Evolutionary conservation across 805 yeast genomes (phyloP), one percentile per base, ranked within the genome.

Genomic region (Candida silvatica): DNA sequence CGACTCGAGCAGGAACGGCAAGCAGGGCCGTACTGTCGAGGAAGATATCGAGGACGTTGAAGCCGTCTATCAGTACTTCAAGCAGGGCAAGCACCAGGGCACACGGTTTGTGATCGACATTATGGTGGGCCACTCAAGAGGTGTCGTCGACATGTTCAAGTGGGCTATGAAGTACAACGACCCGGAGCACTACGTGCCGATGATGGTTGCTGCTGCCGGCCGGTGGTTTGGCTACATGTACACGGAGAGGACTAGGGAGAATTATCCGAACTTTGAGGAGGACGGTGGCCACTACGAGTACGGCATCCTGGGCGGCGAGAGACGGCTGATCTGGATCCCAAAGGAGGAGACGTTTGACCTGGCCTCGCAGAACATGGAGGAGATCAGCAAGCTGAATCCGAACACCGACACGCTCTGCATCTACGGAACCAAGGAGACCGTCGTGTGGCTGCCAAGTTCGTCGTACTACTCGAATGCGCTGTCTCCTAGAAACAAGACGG

Each of bases 61-160:
- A 17, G 48, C 62, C 1, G 67, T 72, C 11, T 56, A 61, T 29
- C 52, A 60, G 17, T 66, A 58, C 39, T 48, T 66, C 22, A 38
- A 32, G 4, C 37, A 31, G 6, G 52, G 44, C 3, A 41, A 38
- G 2, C 43, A 38, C 20, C 47, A 67, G 32, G 68, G 66, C 2
- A 56, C 58, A 6, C 54, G 58, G 31, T 62, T 76, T 35, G 54
- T 68, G 3, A 55, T 82, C 16, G 69, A 71, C 36, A 62, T 82
- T 2, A 61, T 87, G 4, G 69, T 83, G 20, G 80, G 76, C 3
- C 97, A 88, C 54, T 84, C 95, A 0, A 64, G 96, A 39, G 96
- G 95, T 7, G 67, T 74, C 4, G 69, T 81, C 19, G 78, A 88
- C 4, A 74, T 78, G 77, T 77, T 84, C 47, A 60, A 71, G 37